A percentile compares a stretch with the other conserved stretches of the same genome.
phyloP scores from a whole-genome alignment of 2,329 filamentous ascomycete genomes.

The Elsinoe batatas region DNA sequence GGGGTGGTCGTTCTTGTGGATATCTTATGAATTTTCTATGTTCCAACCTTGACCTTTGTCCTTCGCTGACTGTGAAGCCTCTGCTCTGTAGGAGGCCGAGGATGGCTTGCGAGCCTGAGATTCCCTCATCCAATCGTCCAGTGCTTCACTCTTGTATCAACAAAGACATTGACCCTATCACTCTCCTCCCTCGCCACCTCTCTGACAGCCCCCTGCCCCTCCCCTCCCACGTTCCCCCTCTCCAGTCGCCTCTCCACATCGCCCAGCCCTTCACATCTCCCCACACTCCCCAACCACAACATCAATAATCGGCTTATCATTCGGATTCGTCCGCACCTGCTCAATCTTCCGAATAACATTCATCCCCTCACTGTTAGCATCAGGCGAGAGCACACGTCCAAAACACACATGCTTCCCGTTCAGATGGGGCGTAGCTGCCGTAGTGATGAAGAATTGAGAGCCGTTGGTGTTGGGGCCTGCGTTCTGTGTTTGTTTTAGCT shows the following conservation, averaged over 20 bases:
- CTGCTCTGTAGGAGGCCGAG: no score
- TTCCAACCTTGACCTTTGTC: no score
- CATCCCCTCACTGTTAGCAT: constrained; percentile 54
- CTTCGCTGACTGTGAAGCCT: no score
- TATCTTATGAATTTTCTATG: neutral
- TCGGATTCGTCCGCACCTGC: constrained; percentile 68
- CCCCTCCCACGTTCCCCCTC: no score
- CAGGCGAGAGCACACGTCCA: constrained; percentile 58
- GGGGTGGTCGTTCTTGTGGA: neutral
- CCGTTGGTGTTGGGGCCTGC: constrained; percentile 88
- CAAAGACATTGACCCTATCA: no score
- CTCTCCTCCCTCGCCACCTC: no score
- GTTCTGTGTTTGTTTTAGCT: constrained; percentile 47
- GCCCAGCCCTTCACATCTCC: constrained; percentile 58
- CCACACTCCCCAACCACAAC: constrained; percentile 79
- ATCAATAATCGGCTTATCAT: constrained; percentile 77
- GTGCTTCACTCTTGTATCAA: no score
- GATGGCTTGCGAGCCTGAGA: no score
- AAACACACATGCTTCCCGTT: constrained; percentile 95
- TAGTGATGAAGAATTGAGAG: constrained; percentile 96
- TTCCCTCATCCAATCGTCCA: no score
- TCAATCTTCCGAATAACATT: constrained; percentile 90
- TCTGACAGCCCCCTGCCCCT: no score
- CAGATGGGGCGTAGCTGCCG: constrained; percentile 73
- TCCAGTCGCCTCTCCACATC: neutral